Evolutionary conservation across 1,139 yeast species (phyloP).

Genomic region (Lodderomyces jiufengensis): DNA sequence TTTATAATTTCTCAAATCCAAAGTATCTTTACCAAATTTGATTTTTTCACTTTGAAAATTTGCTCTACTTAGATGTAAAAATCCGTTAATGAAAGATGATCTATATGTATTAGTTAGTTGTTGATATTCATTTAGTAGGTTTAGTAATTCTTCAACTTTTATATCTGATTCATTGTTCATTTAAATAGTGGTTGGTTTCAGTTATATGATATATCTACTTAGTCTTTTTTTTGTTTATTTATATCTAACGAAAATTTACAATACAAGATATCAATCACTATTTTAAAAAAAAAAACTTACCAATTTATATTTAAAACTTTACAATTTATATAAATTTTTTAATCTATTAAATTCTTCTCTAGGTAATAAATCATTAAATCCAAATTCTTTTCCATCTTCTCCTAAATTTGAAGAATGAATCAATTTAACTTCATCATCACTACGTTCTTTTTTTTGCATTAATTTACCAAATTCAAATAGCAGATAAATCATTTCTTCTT

Average conservation of each 20-base stretch:
- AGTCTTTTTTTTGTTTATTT: neutral
- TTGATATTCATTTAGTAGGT: slow-evolving; percentile 31
- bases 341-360: slow-evolving; percentile 41
- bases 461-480: slow-evolving; percentile 49
- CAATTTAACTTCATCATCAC: slow-evolving; percentile 34
- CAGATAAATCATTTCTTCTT: slow-evolving; percentile 62
- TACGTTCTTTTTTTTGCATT: slow-evolving; percentile 34
- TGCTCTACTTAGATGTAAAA: slow-evolving; percentile 37
- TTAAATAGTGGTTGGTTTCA: neutral
- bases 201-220: neutral
- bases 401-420: slow-evolving; percentile 26
- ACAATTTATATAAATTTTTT: slow-evolving; percentile 37
- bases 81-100: slow-evolving; percentile 27
- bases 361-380: slow-evolving; percentile 51
- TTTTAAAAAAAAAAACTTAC: no score
- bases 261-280: neutral
- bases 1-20: slow-evolving; percentile 29
- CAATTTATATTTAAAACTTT: slow-evolving; percentile 3
- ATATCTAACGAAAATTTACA: neutral
- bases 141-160: slow-evolving; percentile 22
- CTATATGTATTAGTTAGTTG: slow-evolving; percentile 18
- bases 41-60: slow-evolving; percentile 21
- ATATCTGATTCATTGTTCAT: slow-evolving; percentile 13
- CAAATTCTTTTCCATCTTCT: slow-evolving; percentile 28
- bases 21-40: slow-evolving; percentile 22